Evolutionary conservation across 2,329 filamentous ascomycete species (phyloP).

Genomic region (Neopestalotiopsis sp.): DNA sequence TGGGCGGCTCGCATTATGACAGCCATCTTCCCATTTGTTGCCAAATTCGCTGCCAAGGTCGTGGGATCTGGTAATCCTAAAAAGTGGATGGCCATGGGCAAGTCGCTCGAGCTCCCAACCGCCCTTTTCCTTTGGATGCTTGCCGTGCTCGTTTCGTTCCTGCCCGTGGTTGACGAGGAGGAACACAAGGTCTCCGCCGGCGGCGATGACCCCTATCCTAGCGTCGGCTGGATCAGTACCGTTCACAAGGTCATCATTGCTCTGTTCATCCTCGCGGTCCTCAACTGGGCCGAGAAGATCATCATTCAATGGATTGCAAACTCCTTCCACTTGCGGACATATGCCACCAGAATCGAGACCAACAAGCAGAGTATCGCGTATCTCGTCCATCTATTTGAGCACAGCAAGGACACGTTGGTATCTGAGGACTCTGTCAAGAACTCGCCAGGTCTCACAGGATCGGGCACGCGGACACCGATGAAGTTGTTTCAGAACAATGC

Average conservation of each 20-base stretch:
- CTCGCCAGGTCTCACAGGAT: slow-evolving; percentile 44
- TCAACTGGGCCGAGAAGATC: slow-evolving; percentile 92
- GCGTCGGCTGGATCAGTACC: slow-evolving; percentile 72
- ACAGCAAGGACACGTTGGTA: slow-evolving; percentile 77
- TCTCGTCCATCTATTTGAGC: slow-evolving; percentile 48
- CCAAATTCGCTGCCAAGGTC: slow-evolving; percentile 66
- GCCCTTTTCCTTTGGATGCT: slow-evolving; percentile 94
- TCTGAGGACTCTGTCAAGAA: slow-evolving; percentile 56
- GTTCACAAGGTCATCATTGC: slow-evolving; percentile 87
- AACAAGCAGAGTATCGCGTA: slow-evolving; percentile 84
- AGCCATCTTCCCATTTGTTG: slow-evolving; percentile 52
- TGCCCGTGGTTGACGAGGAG: slow-evolving; percentile 75
- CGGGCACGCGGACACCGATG: slow-evolving; percentile 76
- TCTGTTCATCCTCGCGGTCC: slow-evolving; percentile 76
- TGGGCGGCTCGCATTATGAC: slow-evolving; percentile 73
- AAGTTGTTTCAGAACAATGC: slow-evolving; percentile 76
- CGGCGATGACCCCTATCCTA: slow-evolving; percentile 51
- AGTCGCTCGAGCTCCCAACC: slow-evolving; percentile 81
- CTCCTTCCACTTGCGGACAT: slow-evolving; percentile 89
- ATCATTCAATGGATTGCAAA: slow-evolving; percentile 94
- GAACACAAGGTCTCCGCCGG: slow-evolving; percentile 38
- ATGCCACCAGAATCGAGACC: slow-evolving; percentile 86
- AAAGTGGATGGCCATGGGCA: slow-evolving; percentile 91
- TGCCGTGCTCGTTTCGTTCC: slow-evolving; percentile 82
- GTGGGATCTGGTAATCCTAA: slow-evolving; percentile 84